phyloP scores from a whole-genome alignment of 352 stramenopile species.

The Blastocystis sp. region DNA sequence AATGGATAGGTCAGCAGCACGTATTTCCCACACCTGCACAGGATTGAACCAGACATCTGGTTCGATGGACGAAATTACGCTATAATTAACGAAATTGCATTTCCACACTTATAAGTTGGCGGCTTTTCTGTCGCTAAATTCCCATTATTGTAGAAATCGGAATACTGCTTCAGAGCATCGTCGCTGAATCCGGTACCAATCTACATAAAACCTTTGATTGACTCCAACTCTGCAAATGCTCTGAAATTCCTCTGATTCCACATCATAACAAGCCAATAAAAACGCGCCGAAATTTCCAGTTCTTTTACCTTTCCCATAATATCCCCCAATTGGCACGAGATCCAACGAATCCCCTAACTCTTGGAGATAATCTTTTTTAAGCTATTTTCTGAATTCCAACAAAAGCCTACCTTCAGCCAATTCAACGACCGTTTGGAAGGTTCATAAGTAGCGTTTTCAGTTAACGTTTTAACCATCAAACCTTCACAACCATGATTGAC shows the following conservation, averaged over 20 bases:
- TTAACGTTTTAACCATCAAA: constrained; percentile 99
- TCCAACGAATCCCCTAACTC: constrained; percentile 87
- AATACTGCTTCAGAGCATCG: constrained; percentile 86
- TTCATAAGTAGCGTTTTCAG: constrained; percentile 89
- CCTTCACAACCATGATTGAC: constrained; percentile 83
- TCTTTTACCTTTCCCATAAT: constrained; percentile 87
- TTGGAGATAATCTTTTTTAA: constrained; percentile 99
- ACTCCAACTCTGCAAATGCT: constrained; percentile 82
- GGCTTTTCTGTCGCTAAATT: constrained; percentile 39
- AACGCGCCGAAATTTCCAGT: constrained; percentile 95
- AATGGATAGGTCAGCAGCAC: constrained; percentile 94
- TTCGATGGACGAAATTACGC: constrained; percentile 69
- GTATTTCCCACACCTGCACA: constrained; percentile 85
- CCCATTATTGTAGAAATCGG: constrained; percentile 72
- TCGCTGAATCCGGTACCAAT: constrained; percentile 97
- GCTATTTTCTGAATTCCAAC: constrained; percentile 62
- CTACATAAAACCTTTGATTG: neutral
- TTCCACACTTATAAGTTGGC: neutral
- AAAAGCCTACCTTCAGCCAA: constrained; percentile 85
- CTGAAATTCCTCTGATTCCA: constrained; percentile 93
- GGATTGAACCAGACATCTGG: constrained; percentile 91
- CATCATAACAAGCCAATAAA: constrained; percentile 93
- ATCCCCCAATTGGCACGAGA: constrained; percentile 95
- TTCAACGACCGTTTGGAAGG: constrained; percentile 93
- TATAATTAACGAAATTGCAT: neutral